Base-by-base conservation (phyloP, 164 flowering plant species). In the Umbilicus rupestris region DNA sequence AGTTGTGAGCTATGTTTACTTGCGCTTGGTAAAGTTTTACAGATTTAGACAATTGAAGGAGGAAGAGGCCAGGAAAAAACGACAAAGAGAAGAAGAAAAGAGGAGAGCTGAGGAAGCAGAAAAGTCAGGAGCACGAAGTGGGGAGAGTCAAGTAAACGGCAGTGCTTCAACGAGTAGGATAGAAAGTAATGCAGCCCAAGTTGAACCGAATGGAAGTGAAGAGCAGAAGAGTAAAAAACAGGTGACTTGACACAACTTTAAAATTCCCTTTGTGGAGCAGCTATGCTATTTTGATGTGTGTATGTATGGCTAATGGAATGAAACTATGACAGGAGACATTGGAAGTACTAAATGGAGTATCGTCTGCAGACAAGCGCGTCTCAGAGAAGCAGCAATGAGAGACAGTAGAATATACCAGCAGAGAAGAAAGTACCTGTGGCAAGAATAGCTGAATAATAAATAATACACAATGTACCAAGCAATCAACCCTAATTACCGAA, bases 31-130 rank as follows among this genome's bases (percentile, higher is more conserved):
- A 2, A 63, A 45, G n/a, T 64, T 22, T 70, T 68, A 29, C 82
- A 94, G 99, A 79, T 94, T 94, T 80, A 89, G 79, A 73, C 84
- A 67, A 76, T 15, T 94, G 71, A 94, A 87, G 78, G 99, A 87
- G 73, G 83, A 91, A 80, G 97, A 94, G 69, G 92, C 80, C 66
- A 86, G 78, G 74, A 84, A 74, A 78, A 83, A 67, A 69, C 75
- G 63, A 64, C 80, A 85, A 72, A 79, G 73, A 71, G 96, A 88
- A 76, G 93, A 84, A 79, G 85, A 83, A 77, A 77, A 72, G 72
- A 85, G 71, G 71, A 85, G 76, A 78, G 74, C 72, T 29, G 80
- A 75, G 73, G 82, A 68, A 67, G 78, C 76, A 30, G 68, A 81
- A 41, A 79, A 69, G 12, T 64, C 63, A 52, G 71, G 26, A 28